Percentiles rank a stretch among this genome's conserved stretches.
Evolutionary conservation across 768 basidiomycete genomes (phyloP).

Genomic region (Hygrophoropsis aurantiaca): DNA sequence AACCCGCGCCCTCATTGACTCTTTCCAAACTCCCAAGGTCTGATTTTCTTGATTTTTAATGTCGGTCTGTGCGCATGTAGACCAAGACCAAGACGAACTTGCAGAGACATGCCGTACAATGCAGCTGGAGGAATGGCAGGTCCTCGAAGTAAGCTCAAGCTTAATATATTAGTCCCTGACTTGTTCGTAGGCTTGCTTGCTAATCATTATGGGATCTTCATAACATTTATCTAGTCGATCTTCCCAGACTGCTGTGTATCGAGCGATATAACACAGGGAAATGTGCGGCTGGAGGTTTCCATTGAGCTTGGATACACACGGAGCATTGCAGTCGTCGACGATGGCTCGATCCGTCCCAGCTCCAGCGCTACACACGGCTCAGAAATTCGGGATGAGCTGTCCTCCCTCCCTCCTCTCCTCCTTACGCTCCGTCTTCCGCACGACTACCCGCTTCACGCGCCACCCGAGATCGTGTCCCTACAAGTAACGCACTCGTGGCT

Average conservation of each 20-base stretch:
- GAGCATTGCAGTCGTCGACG: slow-evolving; percentile 37
- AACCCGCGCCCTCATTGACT: no score
- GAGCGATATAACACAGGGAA: slow-evolving; percentile 34
- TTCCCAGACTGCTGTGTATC: slow-evolving; percentile 67
- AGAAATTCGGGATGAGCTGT: slow-evolving; percentile 27
- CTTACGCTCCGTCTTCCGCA: slow-evolving; percentile 54
- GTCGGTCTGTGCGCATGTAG: no score
- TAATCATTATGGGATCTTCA: background rate
- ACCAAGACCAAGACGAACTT: background rate
- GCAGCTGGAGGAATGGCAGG: slow-evolving; percentile 61
- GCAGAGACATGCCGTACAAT: slow-evolving; percentile 5
- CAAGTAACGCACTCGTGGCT: slow-evolving; percentile 64
- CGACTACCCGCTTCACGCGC: slow-evolving; percentile 51
- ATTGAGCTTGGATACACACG: slow-evolving; percentile 53
- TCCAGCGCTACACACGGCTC: background rate
- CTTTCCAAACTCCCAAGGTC: no score
- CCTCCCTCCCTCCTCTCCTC: slow-evolving; percentile 62
- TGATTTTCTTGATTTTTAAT: no score
- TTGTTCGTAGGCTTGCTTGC: slow-evolving; percentile 2
- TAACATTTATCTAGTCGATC: slow-evolving; percentile 53
- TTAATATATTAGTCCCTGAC: background rate
- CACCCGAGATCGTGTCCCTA: slow-evolving; percentile 56
- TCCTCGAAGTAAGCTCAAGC: slow-evolving; percentile 49
- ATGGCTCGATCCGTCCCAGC: slow-evolving; percentile 12
- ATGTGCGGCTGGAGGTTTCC: slow-evolving; percentile 62